phyloP scores from a whole-genome alignment of 768 basidiomycete genomes.

The Pleurotus sapidus region DNA sequence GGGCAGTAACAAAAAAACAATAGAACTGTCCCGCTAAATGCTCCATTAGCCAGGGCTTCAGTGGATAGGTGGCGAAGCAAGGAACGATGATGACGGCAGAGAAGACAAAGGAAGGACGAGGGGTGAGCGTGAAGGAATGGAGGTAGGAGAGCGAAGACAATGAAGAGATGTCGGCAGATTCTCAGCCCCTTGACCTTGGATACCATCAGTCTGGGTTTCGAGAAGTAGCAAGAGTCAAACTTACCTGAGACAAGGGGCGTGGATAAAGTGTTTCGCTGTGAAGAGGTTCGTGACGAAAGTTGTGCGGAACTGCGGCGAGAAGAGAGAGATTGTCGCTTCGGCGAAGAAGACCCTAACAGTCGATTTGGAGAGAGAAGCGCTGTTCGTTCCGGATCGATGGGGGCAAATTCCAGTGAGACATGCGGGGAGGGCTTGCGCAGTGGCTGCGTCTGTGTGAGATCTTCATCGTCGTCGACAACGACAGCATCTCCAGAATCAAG shows the following conservation, averaged over 20 bases:
- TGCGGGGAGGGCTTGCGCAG: slow-evolving; percentile 9
- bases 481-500: slow-evolving; percentile 39
- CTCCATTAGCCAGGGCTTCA: too few relatives aligned
- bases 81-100: neutral
- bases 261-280: slow-evolving; percentile 1
- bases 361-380: slow-evolving; percentile 59
- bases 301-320: neutral
- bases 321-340: slow-evolving; percentile 9
- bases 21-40: too few relatives aligned
- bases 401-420: slow-evolving; percentile 43
- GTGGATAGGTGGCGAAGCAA: neutral
- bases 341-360: slow-evolving; percentile 5
- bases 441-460: slow-evolving; percentile 1
- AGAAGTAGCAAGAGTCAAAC: neutral
- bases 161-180: slow-evolving; percentile 10
- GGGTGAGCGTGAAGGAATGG: neutral
- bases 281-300: neutral
- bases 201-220: too few relatives aligned
- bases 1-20: too few relatives aligned
- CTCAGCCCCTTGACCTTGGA: too few relatives aligned
- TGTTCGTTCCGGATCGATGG: slow-evolving; percentile 63
- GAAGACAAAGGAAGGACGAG: neutral
- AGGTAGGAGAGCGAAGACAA: slow-evolving; percentile 8
- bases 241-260: slow-evolving; percentile 12
- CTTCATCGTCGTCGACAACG: slow-evolving; percentile 40